A percentile compares a stretch with the other conserved stretches of the same genome.
Evolutionary conservation across 23 red algal genomes (phyloP).

Genomic region (Gracilaria gracilis): DNA sequence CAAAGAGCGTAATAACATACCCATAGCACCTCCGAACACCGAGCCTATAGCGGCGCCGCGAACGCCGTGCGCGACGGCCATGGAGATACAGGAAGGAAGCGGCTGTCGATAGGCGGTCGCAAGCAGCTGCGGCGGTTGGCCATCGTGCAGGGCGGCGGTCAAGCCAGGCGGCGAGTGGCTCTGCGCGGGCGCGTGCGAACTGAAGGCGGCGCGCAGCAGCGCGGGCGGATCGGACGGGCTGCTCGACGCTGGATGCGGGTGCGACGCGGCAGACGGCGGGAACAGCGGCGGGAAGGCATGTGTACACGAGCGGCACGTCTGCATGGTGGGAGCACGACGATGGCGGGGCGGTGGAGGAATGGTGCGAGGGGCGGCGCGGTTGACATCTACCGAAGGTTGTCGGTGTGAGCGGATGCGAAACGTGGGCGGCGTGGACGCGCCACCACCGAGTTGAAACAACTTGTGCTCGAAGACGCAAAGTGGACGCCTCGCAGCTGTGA

Average conservation of each 20-base stretch:
- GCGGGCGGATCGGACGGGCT: neutral
- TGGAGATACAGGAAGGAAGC: constrained; percentile 30
- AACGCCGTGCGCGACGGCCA: constrained; percentile 42
- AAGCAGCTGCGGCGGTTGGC: neutral
- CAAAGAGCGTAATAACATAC: neutral
- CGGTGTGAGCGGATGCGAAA: neutral
- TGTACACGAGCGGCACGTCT: neutral
- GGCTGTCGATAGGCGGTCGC: neutral
- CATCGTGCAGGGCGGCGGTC: neutral
- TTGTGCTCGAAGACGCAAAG: no score
- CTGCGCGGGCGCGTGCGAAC: neutral
- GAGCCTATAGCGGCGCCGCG: constrained; percentile 63
- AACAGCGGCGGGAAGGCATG: neutral
- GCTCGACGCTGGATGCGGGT: neutral
- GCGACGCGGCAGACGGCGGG: neutral
- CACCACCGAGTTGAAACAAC: no score
- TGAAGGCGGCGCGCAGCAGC: constrained; percentile 1
- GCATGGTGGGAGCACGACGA: constrained; percentile 1
- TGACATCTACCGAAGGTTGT: neutral
- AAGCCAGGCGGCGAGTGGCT: neutral
- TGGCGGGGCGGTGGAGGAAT: neutral
- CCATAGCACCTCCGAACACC: constrained; percentile 59
- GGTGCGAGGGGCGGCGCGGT: no score
- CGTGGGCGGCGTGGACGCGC: neutral
- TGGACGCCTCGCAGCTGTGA: no score